Conservation (phyloP, 1,284 basidiomycete species). For the Trametes hirsuta region DNA sequence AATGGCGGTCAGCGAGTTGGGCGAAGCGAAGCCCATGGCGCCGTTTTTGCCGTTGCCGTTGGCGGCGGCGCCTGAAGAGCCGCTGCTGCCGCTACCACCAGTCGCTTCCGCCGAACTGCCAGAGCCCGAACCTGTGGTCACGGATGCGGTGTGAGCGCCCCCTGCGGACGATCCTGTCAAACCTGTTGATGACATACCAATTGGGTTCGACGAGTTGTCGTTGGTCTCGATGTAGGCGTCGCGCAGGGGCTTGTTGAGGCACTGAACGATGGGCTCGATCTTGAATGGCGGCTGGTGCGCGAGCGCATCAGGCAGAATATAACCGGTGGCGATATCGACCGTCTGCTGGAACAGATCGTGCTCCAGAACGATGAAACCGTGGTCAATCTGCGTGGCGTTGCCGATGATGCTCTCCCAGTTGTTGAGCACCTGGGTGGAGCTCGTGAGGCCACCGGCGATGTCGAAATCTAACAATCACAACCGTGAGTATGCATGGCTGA, state of each 20-base stretch:
- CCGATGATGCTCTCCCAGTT: conserved; percentile 69
- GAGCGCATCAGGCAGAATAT: conserved; percentile 69
- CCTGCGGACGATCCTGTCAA: not conserved
- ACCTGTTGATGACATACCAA: conserved; percentile 4
- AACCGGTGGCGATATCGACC: conserved; percentile 72
- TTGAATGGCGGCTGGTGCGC: conserved; percentile 62
- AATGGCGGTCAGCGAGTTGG: conserved; percentile 11
- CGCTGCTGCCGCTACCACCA: not conserved
- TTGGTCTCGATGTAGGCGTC: conserved; percentile 76
- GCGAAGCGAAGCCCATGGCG: conserved; percentile 13
- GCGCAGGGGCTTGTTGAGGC: conserved; percentile 57
- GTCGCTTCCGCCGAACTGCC: not conserved
- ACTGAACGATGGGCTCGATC: conserved; percentile 67
- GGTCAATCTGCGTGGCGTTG: conserved; percentile 51
- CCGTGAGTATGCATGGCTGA: not conserved
- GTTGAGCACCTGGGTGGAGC: conserved; percentile 57
- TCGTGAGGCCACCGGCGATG: conserved; percentile 66
- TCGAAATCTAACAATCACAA: conserved; percentile 63
- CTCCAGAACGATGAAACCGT: conserved; percentile 76
- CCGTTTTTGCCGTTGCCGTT: conserved; percentile 10
- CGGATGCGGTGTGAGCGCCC: not conserved
- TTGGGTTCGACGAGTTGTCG: conserved; percentile 60
- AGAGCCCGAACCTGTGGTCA: conserved; percentile 3
- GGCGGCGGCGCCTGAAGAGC: conserved; percentile 15
- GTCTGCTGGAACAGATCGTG: conserved; percentile 73